These are phyloP conservation scores for Ogataea angusta DNA, from an alignment of 805 yeast species.

Conservation along the genomic window DNA sequence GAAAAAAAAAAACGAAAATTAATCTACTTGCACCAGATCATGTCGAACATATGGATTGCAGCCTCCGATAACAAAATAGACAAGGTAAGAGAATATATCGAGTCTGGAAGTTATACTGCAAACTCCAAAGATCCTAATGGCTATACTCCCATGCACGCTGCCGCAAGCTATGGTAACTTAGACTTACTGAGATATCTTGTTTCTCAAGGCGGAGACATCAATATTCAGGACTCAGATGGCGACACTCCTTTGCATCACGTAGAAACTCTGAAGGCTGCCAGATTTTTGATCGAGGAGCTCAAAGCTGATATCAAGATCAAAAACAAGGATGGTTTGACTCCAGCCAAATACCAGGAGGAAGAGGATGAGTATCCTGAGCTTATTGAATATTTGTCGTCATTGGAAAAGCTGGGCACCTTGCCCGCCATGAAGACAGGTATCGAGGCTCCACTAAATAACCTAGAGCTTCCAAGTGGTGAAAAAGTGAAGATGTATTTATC, in stretches of 20 bases:
- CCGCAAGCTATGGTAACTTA: constrained; percentile 85
- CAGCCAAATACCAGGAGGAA: constrained; percentile 72
- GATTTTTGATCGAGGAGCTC: constrained; percentile 59
- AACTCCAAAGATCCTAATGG: constrained; percentile 88
- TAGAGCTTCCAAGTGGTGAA: constrained; percentile 36
- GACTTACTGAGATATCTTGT: constrained; percentile 62
- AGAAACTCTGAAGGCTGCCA: constrained; percentile 68
- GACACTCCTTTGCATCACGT: constrained; percentile 94
- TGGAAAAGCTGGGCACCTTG: constrained; percentile 25
- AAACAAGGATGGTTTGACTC: constrained; percentile 73
- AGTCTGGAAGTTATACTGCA: constrained; percentile 51
- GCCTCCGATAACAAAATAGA: constrained; percentile 78
- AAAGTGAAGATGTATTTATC: constrained; percentile 58
- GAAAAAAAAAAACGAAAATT: constrained; percentile 3
- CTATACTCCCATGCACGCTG: constrained; percentile 96
- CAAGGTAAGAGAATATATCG: constrained; percentile 55
- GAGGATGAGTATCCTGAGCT: constrained; percentile 85
- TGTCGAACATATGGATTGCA: constrained; percentile 83
- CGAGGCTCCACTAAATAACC: constrained; percentile 5
- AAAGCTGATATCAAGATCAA: constrained; percentile 61
- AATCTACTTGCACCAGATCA: background rate
- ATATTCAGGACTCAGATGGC: constrained; percentile 82
- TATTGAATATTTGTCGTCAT: constrained; percentile 53
- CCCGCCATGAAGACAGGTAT: constrained; percentile 19
- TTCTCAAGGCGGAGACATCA: constrained; percentile 68